Evolutionary conservation across 2,329 filamentous ascomycete genomes (phyloP), one percentile per base, ranked within the genome.

Genomic region (Stylonectria norvegica): DNA sequence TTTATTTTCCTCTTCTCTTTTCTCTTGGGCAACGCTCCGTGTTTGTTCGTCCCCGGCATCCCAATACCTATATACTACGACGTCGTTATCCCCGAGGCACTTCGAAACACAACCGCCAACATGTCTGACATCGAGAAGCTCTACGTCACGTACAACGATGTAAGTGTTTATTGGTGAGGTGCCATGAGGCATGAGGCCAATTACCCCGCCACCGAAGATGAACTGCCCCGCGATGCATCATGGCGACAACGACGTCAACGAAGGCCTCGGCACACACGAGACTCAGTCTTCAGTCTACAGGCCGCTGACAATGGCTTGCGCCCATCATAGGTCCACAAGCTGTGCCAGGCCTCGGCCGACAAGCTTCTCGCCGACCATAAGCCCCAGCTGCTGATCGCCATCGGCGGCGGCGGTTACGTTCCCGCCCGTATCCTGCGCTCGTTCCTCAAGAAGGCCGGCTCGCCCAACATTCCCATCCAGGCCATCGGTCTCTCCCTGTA

Each of bases 401-500:
- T 97, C 65, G 93, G 93, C 58, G 93, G 93, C 52, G 93, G 93
- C 58, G 93, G 93, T 59, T 98, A 96, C 69, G 89, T 98, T 28
- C 93, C 93, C 47, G 93, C 93, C 32, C 87, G 93, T 58, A 98
- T 98, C 66, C 80, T 98, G 50, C 88, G 93, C 50, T 97, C 93
- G 15, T 98, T 98, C 76, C 86, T 98, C 66, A 96, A 95, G 77
- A 80, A 82, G 63, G 77, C 87, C 45, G 88, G 86, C 56, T 79
- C 75, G 48, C 83, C 89, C 68, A 98, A 98, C 73, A 98, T 98
- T 61, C 91, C 93, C 54, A 98, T 98, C 69, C 93, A 98, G 77
- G 93, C 93, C 51, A 98, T 98, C 66, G 93, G 93, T 34, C 85
- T 98, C 50, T 97, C 91, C 16, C 83, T 98, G 40, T 98, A 98